Evolutionary conservation across 1,139 yeast genomes (phyloP), one percentile per base, ranked within the genome.

Genomic region (Scheffersomyces titani): DNA sequence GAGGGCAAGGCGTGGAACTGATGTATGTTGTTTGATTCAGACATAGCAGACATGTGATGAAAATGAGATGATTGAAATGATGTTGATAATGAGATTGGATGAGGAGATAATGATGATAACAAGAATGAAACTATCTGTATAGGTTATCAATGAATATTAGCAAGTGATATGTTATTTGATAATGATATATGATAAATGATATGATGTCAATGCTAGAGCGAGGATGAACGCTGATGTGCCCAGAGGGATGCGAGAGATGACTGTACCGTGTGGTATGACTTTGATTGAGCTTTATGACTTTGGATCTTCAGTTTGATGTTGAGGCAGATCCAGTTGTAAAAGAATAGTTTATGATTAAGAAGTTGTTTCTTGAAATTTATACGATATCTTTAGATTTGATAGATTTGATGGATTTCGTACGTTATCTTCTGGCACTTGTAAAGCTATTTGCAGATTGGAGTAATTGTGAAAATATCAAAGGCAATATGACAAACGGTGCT

Each of bases 1-100:
- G 64, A 51, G 24, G 60, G 59, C 60, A 57, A 56, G 53, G 54
- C 55, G 55, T 61, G 63, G 55, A 60, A 64, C 55, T 59, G 68
- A 49, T 63, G 63, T 44, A 62, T 53, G 54, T 65, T 64, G 30
- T 30, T 30, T 30, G 40, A 9, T 11, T 30, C 40, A 30, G 40
- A 54, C 70, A 67, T 65, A 57, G 60, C 60, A 54, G 62, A 57
- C 63, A 61, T 60, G 52, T 53, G 60, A 30, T 30, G 40, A 30
- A 3, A 30, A 30, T 30, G 40, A 11, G 40, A 30, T 30, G 40
- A 11, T 30, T 30, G 13, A 30, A 30, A 30, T 11, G 11, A 30
- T 30, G 11, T 5, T 7, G 40, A 30, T 9, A 30, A 30, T 30
- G 40, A 30, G 11, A 9, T 11, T 30, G 40, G 13, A 30, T 30